phyloP scores from a whole-genome alignment of 345 rosid genomes.

The Aurinia saxatilis region DNA sequence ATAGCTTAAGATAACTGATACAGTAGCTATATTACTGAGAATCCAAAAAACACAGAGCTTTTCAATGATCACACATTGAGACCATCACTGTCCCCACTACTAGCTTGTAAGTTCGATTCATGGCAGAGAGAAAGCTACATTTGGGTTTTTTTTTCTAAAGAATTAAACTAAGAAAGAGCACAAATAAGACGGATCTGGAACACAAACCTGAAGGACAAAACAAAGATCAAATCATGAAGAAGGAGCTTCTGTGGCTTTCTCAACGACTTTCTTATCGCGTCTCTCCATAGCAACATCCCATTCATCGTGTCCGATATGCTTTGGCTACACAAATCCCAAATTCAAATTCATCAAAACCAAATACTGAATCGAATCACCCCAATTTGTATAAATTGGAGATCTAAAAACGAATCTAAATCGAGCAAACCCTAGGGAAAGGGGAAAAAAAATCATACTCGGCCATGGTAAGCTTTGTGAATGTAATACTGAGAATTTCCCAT shows the following conservation, averaged over 20 bases:
- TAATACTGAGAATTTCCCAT: constrained; percentile 84
- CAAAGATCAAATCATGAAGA: constrained; percentile 32
- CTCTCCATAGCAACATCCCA: constrained; percentile 98
- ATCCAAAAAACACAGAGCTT: background rate
- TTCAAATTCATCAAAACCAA: background rate
- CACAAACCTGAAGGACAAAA: constrained; percentile 5
- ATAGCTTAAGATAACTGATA: background rate
- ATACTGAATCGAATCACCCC: background rate
- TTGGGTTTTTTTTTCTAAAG: background rate
- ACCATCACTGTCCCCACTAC: background rate
- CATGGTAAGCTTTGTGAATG: constrained; percentile 87
- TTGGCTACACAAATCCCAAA: constrained; percentile 45
- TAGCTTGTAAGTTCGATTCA: background rate
- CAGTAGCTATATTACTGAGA: background rate
- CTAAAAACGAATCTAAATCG: constrained; percentile 9
- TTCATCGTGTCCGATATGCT: constrained; percentile 84
- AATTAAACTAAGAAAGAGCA: background rate
- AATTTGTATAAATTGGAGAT: background rate
- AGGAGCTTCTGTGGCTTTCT: constrained; percentile 34
- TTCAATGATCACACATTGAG: background rate
- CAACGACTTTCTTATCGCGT: constrained; percentile 85
- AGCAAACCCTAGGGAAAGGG: background rate
- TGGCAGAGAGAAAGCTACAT: background rate
- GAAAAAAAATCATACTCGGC: constrained; percentile 45
- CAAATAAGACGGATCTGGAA: background rate